Evolutionary conservation across 805 yeast species (phyloP).

Genomic region (Teunomyces funiuensis): DNA sequence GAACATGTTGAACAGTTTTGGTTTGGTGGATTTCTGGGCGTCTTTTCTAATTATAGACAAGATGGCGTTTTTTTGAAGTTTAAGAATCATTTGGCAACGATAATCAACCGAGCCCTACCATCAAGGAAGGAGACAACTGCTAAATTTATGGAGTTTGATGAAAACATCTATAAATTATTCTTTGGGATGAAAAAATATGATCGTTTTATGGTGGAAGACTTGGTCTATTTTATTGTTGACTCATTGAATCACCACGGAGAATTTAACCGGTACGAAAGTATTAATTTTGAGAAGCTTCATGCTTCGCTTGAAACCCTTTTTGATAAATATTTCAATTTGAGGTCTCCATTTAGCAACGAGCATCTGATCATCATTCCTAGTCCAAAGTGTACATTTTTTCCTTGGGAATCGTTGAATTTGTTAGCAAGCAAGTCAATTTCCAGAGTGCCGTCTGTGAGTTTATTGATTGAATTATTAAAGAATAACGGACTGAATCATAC

Average conservation of each 20-base stretch:
- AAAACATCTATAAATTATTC: slow-evolving; percentile 20
- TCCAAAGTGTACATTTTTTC: slow-evolving; percentile 62
- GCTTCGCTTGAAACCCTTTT: slow-evolving; percentile 52
- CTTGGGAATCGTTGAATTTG: slow-evolving; percentile 84
- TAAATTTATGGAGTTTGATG: slow-evolving; percentile 14
- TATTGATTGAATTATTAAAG: slow-evolving; percentile 41
- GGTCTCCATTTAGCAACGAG: slow-evolving; percentile 14
- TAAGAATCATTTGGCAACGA: slow-evolving; percentile 15
- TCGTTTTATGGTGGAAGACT: slow-evolving; percentile 53
- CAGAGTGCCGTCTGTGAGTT: slow-evolving; percentile 65
- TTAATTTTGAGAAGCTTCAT: slow-evolving; percentile 57
- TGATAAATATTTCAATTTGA: slow-evolving; percentile 19
- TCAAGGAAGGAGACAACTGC: slow-evolving; percentile 7
- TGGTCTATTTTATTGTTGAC: slow-evolving; percentile 63
- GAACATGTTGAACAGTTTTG: slow-evolving; percentile 59
- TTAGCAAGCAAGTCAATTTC: slow-evolving; percentile 59
- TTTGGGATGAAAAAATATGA: slow-evolving; percentile 14
- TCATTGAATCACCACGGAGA: slow-evolving; percentile 62
- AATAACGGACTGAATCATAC: slow-evolving; percentile 3
- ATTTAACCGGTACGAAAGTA: slow-evolving; percentile 61
- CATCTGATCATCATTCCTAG: slow-evolving; percentile 76
- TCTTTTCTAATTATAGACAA: slow-evolving; percentile 46
- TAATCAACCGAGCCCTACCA: slow-evolving; percentile 16
- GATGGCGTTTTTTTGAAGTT: slow-evolving; percentile 17
- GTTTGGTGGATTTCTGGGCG: slow-evolving; percentile 75